Evolutionary conservation across 78 protist genomes (phyloP), one percentile per base, ranked within the genome.

Genomic region (Planoprotostelium fungivorum): DNA sequence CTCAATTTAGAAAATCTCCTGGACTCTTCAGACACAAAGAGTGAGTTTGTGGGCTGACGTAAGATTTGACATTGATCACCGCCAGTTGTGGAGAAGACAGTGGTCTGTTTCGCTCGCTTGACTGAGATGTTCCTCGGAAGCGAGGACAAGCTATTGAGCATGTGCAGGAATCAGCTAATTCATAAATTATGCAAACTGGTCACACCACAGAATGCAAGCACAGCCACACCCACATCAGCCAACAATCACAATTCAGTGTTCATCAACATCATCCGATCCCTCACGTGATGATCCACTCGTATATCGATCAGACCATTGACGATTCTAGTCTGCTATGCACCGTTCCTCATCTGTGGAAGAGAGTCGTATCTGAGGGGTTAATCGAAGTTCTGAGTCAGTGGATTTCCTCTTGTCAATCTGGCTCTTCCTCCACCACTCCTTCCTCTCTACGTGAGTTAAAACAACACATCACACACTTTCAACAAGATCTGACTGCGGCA

Each of bases 1-100:
- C 97, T 95, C 37, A 87, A 86, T 35, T 89, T 97, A 29, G 88
- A 95, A 29, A 63, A 84, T 83, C 83, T 94, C 34, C 89, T 92
- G 39, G n/a, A 84, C n/a, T 89, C 87, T 38, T 38, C 90, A n/a
- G 92, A 94, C 91, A 37, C 90, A 86, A 91, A 90, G 90, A 91
- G 94, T 96, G 38, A 84, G 16, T 37, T 35, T 28, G n/a, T 38
- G 25, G 29, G 0, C 51, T 87, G 35, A 34, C 29, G 28, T 35
- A 85, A 10, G 9, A 35, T 35, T 25, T 84, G 37, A 31, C 1
- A 31, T 10, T 84, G 25, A 28, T 1, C 1, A 1, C 34, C 34
- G 86, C 28, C 1, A 28, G 87, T 89, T 1, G 88, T 91, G 1
- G 95, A 92, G 90, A 38, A 85, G 38, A 93, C 86, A 0, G 84